Evolutionary conservation across 164 flowering plant genomes (phyloP).

Genomic region (Pachysandra terminalis): DNA sequence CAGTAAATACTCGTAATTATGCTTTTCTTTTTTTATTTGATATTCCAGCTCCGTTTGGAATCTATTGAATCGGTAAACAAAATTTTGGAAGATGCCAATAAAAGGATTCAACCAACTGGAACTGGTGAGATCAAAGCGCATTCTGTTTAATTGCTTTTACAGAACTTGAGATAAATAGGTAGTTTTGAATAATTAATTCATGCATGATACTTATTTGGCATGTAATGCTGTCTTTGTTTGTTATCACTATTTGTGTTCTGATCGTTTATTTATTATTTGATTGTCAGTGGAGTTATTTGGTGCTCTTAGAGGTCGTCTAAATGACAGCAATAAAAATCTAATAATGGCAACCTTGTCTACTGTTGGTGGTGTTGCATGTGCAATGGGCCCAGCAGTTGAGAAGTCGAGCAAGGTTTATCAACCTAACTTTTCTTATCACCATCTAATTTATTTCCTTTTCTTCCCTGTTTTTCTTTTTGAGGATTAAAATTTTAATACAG

Average conservation of each 20-base stretch:
- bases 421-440: not conserved
- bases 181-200: not conserved
- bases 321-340: slow-evolving; percentile 90
- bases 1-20: not conserved
- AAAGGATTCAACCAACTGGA: slow-evolving; percentile 90
- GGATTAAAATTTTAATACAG: not conserved
- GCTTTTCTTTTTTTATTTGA: not conserved
- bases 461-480: slow-evolving; percentile 1
- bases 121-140: slow-evolving; percentile 44
- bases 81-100: slow-evolving; percentile 91
- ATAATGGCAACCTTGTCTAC: slow-evolving; percentile 74
- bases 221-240: not conserved
- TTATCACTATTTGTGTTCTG: not conserved
- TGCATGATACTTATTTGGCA: too few species aligned
- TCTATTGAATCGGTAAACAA: slow-evolving; percentile 92
- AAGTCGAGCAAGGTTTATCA: slow-evolving; percentile 89
- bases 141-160: not conserved
- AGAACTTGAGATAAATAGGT: too few species aligned
- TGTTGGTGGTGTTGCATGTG: slow-evolving; percentile 82
- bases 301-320: slow-evolving; percentile 82
- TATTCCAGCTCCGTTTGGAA: slow-evolving; percentile 77
- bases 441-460: not conserved
- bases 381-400: slow-evolving; percentile 93
- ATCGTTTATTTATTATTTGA: slow-evolving; percentile 2
- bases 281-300: slow-evolving; percentile 80